These are phyloP conservation scores for Tolypocladium tropicale DNA, from an alignment of 2,329 filamentous ascomycete genomes.

Conservation along the genomic window DNA sequence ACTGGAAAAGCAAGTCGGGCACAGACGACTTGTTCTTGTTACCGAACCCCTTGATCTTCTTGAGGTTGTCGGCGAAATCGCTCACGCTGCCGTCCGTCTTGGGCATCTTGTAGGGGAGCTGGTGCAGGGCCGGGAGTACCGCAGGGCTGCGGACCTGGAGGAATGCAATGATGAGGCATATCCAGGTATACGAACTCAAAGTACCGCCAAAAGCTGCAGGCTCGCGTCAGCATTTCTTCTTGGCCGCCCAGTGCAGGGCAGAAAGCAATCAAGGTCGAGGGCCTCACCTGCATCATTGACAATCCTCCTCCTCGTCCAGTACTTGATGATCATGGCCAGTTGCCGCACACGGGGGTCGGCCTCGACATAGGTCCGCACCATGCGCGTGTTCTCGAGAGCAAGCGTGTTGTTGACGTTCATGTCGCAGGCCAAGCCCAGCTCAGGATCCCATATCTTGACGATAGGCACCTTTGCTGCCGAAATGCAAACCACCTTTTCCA, in stretches of 20 bases:
- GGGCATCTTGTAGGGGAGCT: conserved; percentile 38
- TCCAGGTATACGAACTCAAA: conserved; percentile 97
- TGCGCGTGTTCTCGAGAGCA: conserved; percentile 89
- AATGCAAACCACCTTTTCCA: conserved; percentile 93
- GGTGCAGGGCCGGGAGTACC: conserved; percentile 77
- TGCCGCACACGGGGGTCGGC: conserved; percentile 84
- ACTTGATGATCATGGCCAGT: conserved; percentile 92
- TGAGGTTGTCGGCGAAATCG: conserved; percentile 79
- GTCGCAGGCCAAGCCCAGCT: conserved; percentile 79
- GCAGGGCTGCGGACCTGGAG: conserved; percentile 79
- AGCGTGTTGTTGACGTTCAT: conserved; percentile 99
- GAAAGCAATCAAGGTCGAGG: conserved; percentile 5
- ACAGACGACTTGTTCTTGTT: conserved; percentile 69
- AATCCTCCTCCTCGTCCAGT: conserved; percentile 89
- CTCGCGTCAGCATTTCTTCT: conserved; percentile 9
- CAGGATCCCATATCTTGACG: conserved; percentile 97
- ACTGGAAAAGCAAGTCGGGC: conserved; percentile 83
- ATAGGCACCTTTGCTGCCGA: conserved; percentile 94
- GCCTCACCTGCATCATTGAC: conserved; percentile 88
- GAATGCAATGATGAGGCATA: conserved; percentile 95
- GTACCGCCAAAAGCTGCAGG: conserved; percentile 75
- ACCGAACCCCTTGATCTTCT: conserved; percentile 64
- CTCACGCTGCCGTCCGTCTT: conserved; percentile 57
- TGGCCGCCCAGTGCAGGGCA: background rate
- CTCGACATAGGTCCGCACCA: conserved; percentile 96